phyloP scores from a whole-genome alignment of 257 asterid species.

The Fraxinus excelsior region DNA sequence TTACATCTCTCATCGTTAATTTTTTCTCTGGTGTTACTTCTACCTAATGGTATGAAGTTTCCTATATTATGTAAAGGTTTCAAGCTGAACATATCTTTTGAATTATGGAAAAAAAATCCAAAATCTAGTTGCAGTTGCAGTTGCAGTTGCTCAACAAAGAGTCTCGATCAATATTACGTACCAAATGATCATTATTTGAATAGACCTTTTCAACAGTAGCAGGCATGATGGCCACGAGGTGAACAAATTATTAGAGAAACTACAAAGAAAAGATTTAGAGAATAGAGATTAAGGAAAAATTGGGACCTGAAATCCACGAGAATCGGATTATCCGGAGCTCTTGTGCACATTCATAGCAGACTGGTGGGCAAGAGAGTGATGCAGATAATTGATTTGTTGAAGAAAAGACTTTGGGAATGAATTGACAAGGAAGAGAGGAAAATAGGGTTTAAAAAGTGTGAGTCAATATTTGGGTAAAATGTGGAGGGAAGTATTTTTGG shows the following conservation, averaged over 20 bases:
- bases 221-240: constrained; percentile 40
- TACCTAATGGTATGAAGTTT: constrained; percentile 18
- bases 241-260: not conserved
- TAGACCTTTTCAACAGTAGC: not conserved
- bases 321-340: too few relatives aligned
- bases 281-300: too few relatives aligned
- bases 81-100: constrained; percentile 21
- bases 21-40: constrained; percentile 11
- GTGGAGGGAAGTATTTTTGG: too few relatives aligned
- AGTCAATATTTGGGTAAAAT: too few relatives aligned
- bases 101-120: not conserved
- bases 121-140: not conserved
- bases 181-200: not conserved
- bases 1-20: constrained; percentile 21
- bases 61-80: constrained; percentile 11
- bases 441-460: too few relatives aligned
- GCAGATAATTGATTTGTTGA: too few relatives aligned
- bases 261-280: too few relatives aligned
- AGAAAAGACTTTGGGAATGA: too few relatives aligned
- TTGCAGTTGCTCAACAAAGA: not conserved
- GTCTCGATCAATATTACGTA: not conserved
- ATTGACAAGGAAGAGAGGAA: too few relatives aligned
- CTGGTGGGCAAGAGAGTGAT: too few relatives aligned
- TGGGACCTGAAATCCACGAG: too few relatives aligned
- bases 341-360: too few relatives aligned